Evolutionary conservation across 1,139 yeast genomes (phyloP).

Genomic region (Pichia sp.): DNA sequence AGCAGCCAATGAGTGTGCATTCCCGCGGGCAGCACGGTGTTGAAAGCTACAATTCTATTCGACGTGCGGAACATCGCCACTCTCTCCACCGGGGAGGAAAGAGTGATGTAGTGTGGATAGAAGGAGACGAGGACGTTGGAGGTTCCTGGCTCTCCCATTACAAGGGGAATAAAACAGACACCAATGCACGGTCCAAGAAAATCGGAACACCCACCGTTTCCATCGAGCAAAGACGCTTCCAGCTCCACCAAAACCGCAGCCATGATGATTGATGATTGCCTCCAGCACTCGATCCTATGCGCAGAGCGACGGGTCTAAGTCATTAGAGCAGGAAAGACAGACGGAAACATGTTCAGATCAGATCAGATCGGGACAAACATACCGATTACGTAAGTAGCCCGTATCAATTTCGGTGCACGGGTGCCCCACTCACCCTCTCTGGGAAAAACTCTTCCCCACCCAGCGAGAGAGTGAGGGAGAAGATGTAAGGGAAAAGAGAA

Average conservation of each 20-base stretch:
- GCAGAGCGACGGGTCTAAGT: too few species aligned
- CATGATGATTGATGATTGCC: too few species aligned
- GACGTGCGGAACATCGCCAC: conserved; percentile 4
- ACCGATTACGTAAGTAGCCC: background rate
- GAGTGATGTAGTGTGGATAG: background rate
- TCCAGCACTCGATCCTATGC: too few species aligned
- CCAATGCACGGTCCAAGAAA: conserved; percentile 5
- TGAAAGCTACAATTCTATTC: conserved; percentile 9
- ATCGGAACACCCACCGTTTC: background rate
- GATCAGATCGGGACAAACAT: background rate
- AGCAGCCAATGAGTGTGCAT: conserved; percentile 10
- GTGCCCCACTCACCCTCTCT: background rate
- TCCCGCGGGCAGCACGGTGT: conserved; percentile 7
- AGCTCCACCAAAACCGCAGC: conserved; percentile 1
- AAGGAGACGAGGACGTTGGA: background rate
- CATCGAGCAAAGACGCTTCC: background rate
- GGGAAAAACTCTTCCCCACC: conserved; percentile 5
- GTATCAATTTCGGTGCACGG: conserved; percentile 7
- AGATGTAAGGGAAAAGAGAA: background rate
- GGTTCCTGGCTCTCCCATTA: background rate
- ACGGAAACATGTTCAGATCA: background rate
- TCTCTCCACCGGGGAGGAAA: background rate
- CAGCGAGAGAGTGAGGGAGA: background rate
- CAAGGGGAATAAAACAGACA: background rate
- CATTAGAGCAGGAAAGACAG: too few species aligned